Percentiles rank a stretch among this genome's conserved stretches.
Conservation (phyloP, 345 rosid species). For the Bruguiera sexangula region DNA sequence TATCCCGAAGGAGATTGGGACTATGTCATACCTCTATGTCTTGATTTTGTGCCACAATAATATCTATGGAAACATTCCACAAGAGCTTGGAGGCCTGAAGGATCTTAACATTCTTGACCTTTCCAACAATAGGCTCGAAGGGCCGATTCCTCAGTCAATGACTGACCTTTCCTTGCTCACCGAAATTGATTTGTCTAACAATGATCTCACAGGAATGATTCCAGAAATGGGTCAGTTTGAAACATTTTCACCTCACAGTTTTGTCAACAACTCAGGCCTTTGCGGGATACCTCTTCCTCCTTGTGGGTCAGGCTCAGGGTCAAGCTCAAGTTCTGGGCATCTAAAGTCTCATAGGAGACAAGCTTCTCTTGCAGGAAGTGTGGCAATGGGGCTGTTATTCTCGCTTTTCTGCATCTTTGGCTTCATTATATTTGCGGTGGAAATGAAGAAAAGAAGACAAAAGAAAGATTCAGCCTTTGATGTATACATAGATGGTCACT, state of each 20-base stretch:
- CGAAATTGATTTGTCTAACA: slow-evolving; percentile 74
- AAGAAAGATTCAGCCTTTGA: slow-evolving; percentile 59
- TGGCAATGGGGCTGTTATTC: slow-evolving; percentile 89
- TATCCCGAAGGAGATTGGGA: slow-evolving; percentile 82
- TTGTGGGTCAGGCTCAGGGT: slow-evolving; percentile 34
- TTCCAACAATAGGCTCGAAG: slow-evolving; percentile 63
- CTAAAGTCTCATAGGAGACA: slow-evolving; percentile 48
- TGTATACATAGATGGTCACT: slow-evolving; percentile 52
- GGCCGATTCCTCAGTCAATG: slow-evolving; percentile 65
- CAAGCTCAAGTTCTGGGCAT: slow-evolving; percentile 34
- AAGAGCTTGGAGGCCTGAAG: slow-evolving; percentile 61
- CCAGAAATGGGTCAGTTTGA: slow-evolving; percentile 81
- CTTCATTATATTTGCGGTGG: slow-evolving; percentile 55
- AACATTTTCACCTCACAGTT: slow-evolving; percentile 59
- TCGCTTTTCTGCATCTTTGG: slow-evolving; percentile 70
- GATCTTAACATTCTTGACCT: slow-evolving; percentile 81
- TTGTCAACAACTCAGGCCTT: slow-evolving; percentile 73
- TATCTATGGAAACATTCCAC: slow-evolving; percentile 65
- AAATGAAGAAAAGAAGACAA: slow-evolving; percentile 64
- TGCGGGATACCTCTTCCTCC: slow-evolving; percentile 73
- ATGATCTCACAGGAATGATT: slow-evolving; percentile 61
- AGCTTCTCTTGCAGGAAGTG: slow-evolving; percentile 61
- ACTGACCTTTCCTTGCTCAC: slow-evolving; percentile 50
- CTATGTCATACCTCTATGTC: slow-evolving; percentile 61
- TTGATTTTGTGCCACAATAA: slow-evolving; percentile 81